Percentiles rank a stretch among this genome's conserved stretches.
Conservation (phyloP, 73 alveolate genomes). For the Tetrahymena borealis region DNA sequence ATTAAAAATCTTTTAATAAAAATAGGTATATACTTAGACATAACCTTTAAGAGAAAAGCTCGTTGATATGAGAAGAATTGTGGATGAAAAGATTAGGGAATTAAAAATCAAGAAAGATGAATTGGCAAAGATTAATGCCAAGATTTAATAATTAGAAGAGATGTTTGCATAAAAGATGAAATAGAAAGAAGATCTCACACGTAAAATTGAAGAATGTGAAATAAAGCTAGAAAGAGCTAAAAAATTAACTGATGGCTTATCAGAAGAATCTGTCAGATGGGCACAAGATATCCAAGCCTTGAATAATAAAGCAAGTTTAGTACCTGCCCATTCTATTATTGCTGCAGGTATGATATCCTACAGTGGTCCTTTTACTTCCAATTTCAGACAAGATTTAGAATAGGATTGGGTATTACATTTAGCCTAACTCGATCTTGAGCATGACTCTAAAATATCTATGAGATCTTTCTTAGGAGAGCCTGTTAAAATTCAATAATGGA, state of each 20-base stretch:
- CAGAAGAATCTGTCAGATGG: slow-evolving; percentile 98
- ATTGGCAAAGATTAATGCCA: slow-evolving; percentile 32
- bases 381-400: slow-evolving; percentile 83
- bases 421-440: slow-evolving; percentile 68
- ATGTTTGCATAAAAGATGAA: slow-evolving; percentile 12
- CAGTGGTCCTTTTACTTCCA: slow-evolving; percentile 94
- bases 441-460: slow-evolving; percentile 89
- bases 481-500: slow-evolving; percentile 95
- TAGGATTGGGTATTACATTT: slow-evolving; percentile 79
- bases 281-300: slow-evolving; percentile 81
- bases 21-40: slow-evolving; percentile 50
- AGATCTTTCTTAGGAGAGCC: slow-evolving; percentile 95
- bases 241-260: slow-evolving; percentile 90
- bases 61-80: slow-evolving; percentile 40
- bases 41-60: slow-evolving; percentile 64
- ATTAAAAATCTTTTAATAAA: slow-evolving; percentile 46
- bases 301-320: slow-evolving; percentile 65
- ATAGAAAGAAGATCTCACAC: slow-evolving; percentile 27
- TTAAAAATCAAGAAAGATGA: slow-evolving; percentile 46
- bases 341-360: slow-evolving; percentile 97
- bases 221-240: slow-evolving; percentile 95
- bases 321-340: slow-evolving; percentile 90
- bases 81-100: slow-evolving; percentile 53
- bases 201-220: slow-evolving; percentile 60
- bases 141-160: slow-evolving; percentile 2